phyloP scores from a whole-genome alignment of 1,284 basidiomycete species.

The Microbotryum saponariae region DNA sequence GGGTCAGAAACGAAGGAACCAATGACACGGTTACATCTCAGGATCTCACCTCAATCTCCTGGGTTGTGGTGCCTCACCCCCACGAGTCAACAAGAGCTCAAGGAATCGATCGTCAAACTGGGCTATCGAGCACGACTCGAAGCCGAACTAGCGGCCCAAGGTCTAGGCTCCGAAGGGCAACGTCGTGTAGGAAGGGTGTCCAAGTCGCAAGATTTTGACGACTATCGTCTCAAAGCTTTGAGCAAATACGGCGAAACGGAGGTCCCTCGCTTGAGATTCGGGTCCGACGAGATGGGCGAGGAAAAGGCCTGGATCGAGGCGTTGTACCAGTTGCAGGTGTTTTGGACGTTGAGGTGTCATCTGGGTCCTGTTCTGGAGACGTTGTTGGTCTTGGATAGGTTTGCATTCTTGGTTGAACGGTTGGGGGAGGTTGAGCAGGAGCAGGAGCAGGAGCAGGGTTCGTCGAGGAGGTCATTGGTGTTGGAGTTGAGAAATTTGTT shows the following conservation, averaged over 20 bases:
- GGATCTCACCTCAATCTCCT: constrained; percentile 27
- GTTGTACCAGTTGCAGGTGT: constrained; percentile 17
- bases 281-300: background rate
- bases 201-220: constrained; percentile 5
- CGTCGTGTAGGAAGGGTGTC: constrained; percentile 21
- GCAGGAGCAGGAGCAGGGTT: too few relatives aligned
- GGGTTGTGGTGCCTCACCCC: constrained; percentile 20
- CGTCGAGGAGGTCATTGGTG: background rate
- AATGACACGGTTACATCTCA: constrained; percentile 20
- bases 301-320: constrained; percentile 9
- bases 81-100: background rate
- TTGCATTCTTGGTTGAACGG: constrained; percentile 13
- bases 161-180: constrained; percentile 1
- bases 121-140: constrained; percentile 24
- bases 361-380: constrained; percentile 22
- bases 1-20: background rate
- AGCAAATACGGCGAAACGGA: background rate
- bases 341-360: constrained; percentile 26
- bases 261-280: constrained; percentile 9
- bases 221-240: constrained; percentile 19
- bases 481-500: constrained; percentile 30
- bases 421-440: background rate
- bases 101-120: constrained; percentile 21
- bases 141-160: constrained; percentile 13
- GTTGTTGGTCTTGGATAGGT: constrained; percentile 25